Evolutionary conservation across 441 rosid species (phyloP).

Genomic region (Pelargonium australe): DNA sequence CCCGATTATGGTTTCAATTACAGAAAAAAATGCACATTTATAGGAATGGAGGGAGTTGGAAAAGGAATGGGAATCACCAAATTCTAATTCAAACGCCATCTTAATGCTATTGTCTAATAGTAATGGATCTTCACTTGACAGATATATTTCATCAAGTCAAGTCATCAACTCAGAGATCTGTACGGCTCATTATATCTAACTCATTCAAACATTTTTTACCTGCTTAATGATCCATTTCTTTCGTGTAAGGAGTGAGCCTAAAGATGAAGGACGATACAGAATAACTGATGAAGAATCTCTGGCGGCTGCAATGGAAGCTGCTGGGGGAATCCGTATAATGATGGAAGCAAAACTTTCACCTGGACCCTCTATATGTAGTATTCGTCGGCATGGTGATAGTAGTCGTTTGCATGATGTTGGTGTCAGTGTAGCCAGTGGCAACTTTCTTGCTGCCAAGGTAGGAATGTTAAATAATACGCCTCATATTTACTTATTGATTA

Average conservation of each 20-base stretch:
- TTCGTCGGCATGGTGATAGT: constrained; percentile 84
- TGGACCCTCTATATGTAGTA: constrained; percentile 75
- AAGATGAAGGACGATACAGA: constrained; percentile 68
- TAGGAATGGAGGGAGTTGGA: too few relatives aligned
- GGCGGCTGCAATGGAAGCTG: constrained; percentile 84
- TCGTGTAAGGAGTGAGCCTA: constrained; percentile 54
- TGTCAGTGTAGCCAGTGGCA: constrained; percentile 91
- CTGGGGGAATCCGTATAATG: constrained; percentile 73
- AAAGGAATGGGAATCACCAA: too few relatives aligned
- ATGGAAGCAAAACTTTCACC: constrained; percentile 90
- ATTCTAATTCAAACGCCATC: too few relatives aligned
- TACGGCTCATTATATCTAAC: neutral
- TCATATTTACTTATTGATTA: neutral
- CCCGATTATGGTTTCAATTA: too few relatives aligned
- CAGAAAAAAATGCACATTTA: too few relatives aligned
- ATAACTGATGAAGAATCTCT: constrained; percentile 72
- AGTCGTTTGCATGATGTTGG: constrained; percentile 85
- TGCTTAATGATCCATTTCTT: neutral
- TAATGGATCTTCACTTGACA: neutral
- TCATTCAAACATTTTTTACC: neutral
- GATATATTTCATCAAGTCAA: neutral
- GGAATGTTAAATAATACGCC: constrained; percentile 10
- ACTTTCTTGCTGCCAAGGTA: constrained; percentile 97
- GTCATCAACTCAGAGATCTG: neutral
- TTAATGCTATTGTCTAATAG: neutral